A percentile compares a stretch with the other conserved stretches of the same genome.
These are phyloP conservation scores for Letharia lupina DNA, from an alignment of 495 filamentous ascomycete genomes.

Conservation along the genomic window DNA sequence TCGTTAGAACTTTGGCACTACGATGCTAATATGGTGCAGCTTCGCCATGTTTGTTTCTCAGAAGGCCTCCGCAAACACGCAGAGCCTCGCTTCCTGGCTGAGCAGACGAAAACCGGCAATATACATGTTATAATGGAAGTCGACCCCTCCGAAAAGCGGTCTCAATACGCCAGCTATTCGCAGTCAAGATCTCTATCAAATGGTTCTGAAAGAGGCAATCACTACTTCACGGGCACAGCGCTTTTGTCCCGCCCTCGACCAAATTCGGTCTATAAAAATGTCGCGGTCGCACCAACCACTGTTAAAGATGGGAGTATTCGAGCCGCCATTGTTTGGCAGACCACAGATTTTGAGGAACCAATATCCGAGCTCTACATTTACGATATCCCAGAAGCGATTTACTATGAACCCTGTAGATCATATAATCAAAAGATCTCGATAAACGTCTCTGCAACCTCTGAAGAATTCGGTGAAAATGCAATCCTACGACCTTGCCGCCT, in stretches of 20 bases:
- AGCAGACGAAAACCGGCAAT: background rate
- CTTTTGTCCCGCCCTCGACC: background rate
- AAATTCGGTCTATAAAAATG: background rate
- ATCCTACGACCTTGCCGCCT: background rate
- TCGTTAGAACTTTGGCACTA: background rate
- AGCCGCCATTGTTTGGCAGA: constrained; percentile 14
- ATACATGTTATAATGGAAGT: background rate
- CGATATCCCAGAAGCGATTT: background rate
- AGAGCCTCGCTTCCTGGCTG: background rate
- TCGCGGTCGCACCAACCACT: background rate
- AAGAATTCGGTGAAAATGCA: background rate
- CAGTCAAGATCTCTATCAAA: background rate
- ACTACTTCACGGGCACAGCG: background rate
- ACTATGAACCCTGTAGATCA: background rate
- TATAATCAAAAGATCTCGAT: background rate
- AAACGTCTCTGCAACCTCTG: background rate
- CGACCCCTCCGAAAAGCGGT: background rate
- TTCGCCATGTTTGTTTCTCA: background rate
- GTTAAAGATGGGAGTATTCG: background rate
- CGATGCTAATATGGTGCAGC: background rate
- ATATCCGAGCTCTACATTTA: constrained; percentile 12
- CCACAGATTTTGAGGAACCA: background rate
- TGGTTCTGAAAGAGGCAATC: background rate
- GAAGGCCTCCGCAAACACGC: background rate
- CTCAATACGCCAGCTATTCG: background rate